Conservation (phyloP, 163 green algal species). For the Chloroidium sp. region DNA sequence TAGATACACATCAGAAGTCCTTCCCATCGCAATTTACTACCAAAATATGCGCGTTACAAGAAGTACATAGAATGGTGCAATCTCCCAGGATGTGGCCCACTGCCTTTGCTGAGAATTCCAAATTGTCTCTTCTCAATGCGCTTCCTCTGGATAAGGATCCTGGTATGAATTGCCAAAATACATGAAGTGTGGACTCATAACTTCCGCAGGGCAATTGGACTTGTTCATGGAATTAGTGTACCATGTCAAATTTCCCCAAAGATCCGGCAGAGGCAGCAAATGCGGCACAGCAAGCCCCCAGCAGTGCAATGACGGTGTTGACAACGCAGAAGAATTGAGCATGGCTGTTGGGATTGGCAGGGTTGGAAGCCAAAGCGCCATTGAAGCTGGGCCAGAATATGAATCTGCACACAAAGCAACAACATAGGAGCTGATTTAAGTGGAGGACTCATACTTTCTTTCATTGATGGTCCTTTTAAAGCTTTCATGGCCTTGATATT, state of each 20-base stretch:
- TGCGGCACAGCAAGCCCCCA: slow-evolving; percentile 37
- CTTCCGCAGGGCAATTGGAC: no score
- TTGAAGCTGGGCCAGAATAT: slow-evolving; percentile 56
- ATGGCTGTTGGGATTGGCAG: neutral
- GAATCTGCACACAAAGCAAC: slow-evolving; percentile 21
- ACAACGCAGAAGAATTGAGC: slow-evolving; percentile 42
- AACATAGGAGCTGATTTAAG: neutral
- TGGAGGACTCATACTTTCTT: no score
- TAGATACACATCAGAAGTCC: neutral
- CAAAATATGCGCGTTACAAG: no score
- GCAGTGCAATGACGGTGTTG: slow-evolving; percentile 55
- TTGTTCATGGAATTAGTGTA: slow-evolving; percentile 1
- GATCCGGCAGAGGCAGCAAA: slow-evolving; percentile 30
- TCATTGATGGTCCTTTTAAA: no score
- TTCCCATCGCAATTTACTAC: neutral
- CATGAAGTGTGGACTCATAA: no score
- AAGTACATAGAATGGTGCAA: no score
- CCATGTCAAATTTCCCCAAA: slow-evolving; percentile 24
- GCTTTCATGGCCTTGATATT: no score
- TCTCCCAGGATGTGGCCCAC: no score
- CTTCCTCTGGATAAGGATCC: no score
- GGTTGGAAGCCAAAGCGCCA: slow-evolving; percentile 35
- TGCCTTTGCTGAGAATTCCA: no score
- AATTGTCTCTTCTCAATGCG: no score
- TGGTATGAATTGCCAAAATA: no score